Conservation (phyloP, 176 grass and related monocot species). For the Tuctoria greenei region DNA sequence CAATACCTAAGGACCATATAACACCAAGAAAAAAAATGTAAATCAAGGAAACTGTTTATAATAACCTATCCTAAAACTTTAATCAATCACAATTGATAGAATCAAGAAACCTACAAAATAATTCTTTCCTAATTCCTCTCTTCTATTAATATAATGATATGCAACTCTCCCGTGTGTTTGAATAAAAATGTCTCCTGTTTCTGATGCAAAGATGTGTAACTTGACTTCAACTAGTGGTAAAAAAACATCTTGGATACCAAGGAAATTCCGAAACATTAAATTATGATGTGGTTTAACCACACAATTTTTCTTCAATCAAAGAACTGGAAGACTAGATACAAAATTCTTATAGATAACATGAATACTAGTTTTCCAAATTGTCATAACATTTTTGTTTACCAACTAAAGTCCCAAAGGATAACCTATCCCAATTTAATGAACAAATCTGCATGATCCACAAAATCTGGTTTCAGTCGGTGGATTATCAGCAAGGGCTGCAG, state of each 20-base stretch:
- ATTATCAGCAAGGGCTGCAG: neutral
- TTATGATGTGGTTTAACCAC: neutral
- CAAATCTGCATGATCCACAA: neutral
- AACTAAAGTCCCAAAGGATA: neutral
- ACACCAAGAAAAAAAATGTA: slow-evolving; percentile 20
- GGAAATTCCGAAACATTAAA: neutral
- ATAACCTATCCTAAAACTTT: neutral
- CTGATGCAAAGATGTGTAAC: too few relatives aligned
- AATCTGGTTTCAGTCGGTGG: neutral
- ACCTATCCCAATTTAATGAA: neutral
- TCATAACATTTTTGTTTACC: neutral
- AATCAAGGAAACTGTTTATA: slow-evolving; percentile 13
- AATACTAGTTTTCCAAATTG: neutral
- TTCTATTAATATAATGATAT: neutral
- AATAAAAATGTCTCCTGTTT: too few relatives aligned
- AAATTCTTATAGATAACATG: neutral
- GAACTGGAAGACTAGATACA: neutral
- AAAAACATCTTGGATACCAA: neutral
- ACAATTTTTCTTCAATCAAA: neutral
- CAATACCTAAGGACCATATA: slow-evolving; percentile 60
- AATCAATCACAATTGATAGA: slow-evolving; percentile 1
- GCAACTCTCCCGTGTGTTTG: too few relatives aligned
- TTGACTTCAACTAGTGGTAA: neutral
- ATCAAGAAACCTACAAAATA: neutral
- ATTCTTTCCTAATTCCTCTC: neutral